Conservation (phyloP, 228 moss, liverwort and hornwort genomes). For the Sphagnum magellanicum region DNA sequence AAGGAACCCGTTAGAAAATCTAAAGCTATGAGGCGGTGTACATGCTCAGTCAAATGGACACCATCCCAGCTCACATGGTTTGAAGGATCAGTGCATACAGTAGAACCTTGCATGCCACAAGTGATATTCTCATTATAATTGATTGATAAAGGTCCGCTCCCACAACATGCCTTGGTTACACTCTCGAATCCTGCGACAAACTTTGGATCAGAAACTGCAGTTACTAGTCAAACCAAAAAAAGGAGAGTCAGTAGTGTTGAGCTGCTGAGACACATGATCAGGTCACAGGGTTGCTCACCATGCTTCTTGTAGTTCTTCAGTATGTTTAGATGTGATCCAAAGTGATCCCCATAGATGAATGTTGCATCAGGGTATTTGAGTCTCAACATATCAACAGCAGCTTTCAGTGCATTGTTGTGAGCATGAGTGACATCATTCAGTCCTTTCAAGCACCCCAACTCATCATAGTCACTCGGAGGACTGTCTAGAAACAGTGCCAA, state of each 20-base stretch:
- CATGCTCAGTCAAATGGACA: neutral
- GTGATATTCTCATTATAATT: neutral
- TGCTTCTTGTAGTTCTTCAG: neutral
- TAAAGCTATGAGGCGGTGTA: neutral
- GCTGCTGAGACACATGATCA: neutral
- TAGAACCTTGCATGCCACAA: neutral
- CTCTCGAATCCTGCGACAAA: too few species aligned
- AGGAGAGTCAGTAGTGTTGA: too few species aligned
- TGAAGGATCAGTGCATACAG: neutral
- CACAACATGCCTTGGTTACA: neutral
- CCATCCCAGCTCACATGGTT: constrained; percentile 1
- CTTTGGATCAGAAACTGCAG: too few species aligned
- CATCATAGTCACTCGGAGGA: neutral
- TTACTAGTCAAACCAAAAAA: too few species aligned
- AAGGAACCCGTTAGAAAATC: neutral
- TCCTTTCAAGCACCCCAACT: neutral
- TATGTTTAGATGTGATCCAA: neutral
- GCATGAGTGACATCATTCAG: neutral
- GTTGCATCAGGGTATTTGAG: neutral
- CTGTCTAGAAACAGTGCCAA: neutral
- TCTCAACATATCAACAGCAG: neutral
- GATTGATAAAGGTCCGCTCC: neutral
- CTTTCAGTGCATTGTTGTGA: neutral
- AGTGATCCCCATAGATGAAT: neutral
- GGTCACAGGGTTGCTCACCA: neutral